Percentiles rank a stretch among this genome's conserved stretches.
These are phyloP conservation scores for Pontederia paniculata DNA, from an alignment of 176 grass and related monocot genomes.

Conservation along the genomic window DNA sequence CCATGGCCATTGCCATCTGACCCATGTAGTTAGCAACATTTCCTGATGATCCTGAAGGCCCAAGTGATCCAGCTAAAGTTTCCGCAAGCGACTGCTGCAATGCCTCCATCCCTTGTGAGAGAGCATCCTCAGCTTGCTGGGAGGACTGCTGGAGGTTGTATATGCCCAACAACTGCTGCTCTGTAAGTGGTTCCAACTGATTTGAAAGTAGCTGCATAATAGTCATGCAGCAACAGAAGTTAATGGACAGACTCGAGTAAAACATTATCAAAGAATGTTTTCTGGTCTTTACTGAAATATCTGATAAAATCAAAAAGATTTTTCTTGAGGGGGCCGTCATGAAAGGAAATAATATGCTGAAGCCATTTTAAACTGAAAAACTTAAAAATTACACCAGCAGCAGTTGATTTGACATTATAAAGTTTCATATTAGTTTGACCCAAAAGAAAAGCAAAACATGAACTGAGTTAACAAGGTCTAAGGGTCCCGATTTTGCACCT, in stretches of 20 bases:
- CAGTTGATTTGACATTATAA: too few species aligned
- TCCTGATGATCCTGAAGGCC: slow-evolving; percentile 6
- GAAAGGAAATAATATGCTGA: too few species aligned
- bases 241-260: neutral
- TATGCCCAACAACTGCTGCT: slow-evolving; percentile 37
- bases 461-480: too few species aligned
- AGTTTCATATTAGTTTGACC: neutral
- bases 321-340: too few species aligned
- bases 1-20: slow-evolving; percentile 34
- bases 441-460: neutral
- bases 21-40: slow-evolving; percentile 23
- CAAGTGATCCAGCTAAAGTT: slow-evolving; percentile 18
- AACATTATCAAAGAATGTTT: neutral
- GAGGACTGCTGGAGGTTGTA: slow-evolving; percentile 32
- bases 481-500: neutral
- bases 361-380: too few species aligned
- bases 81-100: slow-evolving; percentile 30
- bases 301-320: too few species aligned
- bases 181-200: slow-evolving; percentile 45
- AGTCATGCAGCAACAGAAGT: neutral
- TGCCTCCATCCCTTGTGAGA: slow-evolving; percentile 26
- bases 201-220: slow-evolving; percentile 30
- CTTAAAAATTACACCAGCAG: too few species aligned
- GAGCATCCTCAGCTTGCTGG: slow-evolving; percentile 23
- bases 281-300: neutral